phyloP scores from a whole-genome alignment of 73 alveolate species.

The Paramecium octaurelia region DNA sequence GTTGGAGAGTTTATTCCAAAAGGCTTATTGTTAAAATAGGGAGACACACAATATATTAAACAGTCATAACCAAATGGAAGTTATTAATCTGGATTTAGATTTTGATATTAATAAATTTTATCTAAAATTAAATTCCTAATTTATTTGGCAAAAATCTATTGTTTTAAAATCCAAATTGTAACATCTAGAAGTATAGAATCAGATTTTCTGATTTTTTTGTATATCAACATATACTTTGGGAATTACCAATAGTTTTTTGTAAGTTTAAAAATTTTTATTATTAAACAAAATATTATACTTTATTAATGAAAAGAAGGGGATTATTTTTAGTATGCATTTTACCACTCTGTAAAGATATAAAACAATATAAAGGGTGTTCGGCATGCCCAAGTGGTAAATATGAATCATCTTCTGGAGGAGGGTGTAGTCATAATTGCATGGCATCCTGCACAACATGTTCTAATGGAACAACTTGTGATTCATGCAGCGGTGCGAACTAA shows the following conservation, averaged over 20 bases:
- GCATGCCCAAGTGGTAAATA: background rate
- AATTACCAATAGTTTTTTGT: no score
- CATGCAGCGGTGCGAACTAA: background rate
- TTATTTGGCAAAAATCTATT: background rate
- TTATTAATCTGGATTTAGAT: slow-evolving; percentile 37
- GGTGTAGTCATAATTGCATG: background rate
- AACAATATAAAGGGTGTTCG: background rate
- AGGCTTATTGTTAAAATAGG: slow-evolving; percentile 50
- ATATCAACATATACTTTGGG: no score
- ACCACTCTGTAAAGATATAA: background rate
- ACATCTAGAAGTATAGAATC: background rate
- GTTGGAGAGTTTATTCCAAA: slow-evolving; percentile 60
- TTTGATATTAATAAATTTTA: background rate
- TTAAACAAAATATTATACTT: background rate
- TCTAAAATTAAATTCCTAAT: background rate
- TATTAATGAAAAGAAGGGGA: background rate
- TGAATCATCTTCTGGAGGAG: background rate
- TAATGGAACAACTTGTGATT: background rate
- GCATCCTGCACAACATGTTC: background rate
- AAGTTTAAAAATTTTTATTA: background rate
- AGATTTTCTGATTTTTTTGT: no score
- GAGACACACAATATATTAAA: slow-evolving; percentile 58
- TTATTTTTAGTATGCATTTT: background rate
- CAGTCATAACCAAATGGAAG: slow-evolving; percentile 33
- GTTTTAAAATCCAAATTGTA: background rate